phyloP scores from a whole-genome alignment of 257 asterid species.

The Linderniella brevidens region DNA sequence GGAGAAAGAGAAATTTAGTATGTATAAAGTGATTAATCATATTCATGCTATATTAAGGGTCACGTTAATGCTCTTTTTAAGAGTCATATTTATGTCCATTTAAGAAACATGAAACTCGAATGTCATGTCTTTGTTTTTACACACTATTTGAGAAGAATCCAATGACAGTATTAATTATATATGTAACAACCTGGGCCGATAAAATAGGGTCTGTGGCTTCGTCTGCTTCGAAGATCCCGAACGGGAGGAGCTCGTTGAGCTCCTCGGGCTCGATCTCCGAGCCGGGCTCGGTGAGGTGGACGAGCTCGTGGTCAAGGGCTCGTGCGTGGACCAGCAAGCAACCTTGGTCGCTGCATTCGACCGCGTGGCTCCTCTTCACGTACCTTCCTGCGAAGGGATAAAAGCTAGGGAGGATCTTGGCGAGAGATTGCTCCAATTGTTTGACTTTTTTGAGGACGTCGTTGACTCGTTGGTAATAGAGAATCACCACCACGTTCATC shows the following conservation, averaged over 20 bases:
- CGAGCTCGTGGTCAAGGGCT: not conserved
- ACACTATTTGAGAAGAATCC: too few relatives aligned
- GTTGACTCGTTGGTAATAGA: not conserved
- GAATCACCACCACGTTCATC: not conserved
- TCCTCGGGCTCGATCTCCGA: too few relatives aligned
- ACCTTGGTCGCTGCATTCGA: slow-evolving; percentile 8
- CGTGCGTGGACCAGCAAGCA: not conserved
- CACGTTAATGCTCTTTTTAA: too few relatives aligned
- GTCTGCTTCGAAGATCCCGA: not conserved
- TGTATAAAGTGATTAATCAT: too few relatives aligned
- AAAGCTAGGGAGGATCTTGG: slow-evolving; percentile 2
- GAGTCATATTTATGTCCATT: too few relatives aligned
- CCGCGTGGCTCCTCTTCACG: slow-evolving; percentile 1
- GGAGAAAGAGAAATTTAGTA: too few relatives aligned
- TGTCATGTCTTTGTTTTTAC: too few relatives aligned
- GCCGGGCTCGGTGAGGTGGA: too few relatives aligned
- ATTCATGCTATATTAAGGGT: too few relatives aligned
- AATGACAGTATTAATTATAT: too few relatives aligned
- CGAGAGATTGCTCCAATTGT: slow-evolving; percentile 2
- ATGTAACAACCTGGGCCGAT: too few relatives aligned
- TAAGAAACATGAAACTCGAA: too few relatives aligned
- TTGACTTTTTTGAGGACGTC: not conserved
- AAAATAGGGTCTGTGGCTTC: slow-evolving; percentile 1
- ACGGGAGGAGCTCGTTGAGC: slow-evolving; percentile 2
- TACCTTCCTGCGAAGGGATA: slow-evolving; percentile 10